A percentile compares a stretch with the other conserved stretches of the same genome.
Evolutionary conservation across 371 early-diverging fungal species (phyloP).

Genomic region (Parasitella parasitica): DNA sequence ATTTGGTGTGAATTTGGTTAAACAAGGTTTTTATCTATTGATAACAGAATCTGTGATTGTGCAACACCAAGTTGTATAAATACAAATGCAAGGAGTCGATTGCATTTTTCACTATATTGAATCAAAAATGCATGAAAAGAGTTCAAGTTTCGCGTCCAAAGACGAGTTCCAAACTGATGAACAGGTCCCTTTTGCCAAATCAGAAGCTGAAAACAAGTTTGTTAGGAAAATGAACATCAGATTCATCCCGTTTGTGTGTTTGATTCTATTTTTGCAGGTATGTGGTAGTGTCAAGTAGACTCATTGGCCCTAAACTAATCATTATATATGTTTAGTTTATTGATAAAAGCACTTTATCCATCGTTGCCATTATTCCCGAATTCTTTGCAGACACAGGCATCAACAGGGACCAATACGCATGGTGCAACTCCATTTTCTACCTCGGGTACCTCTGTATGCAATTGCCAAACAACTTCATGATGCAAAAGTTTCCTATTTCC

Average conservation of each 20-base stretch:
- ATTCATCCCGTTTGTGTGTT: slow-evolving; percentile 10
- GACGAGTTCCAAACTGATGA: not conserved
- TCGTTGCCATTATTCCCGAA: slow-evolving; percentile 27
- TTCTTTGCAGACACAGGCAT: slow-evolving; percentile 28
- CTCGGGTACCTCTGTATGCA: slow-evolving; percentile 22
- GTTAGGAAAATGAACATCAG: slow-evolving; percentile 6
- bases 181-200: not conserved
- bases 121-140: not conserved
- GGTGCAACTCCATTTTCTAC: slow-evolving; percentile 29
- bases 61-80: not conserved
- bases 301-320: too few relatives aligned
- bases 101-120: too few relatives aligned
- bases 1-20: too few relatives aligned
- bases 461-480: slow-evolving; percentile 23
- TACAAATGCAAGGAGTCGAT: too few relatives aligned
- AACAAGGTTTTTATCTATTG: too few relatives aligned
- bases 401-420: slow-evolving; percentile 27
- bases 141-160: not conserved
- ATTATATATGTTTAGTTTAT: too few relatives aligned
- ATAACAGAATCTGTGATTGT: not conserved
- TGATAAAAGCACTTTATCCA: slow-evolving; percentile 17
- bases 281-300: too few relatives aligned
- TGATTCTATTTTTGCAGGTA: slow-evolving; percentile 13
- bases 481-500: slow-evolving; percentile 20
- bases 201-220: slow-evolving; percentile 6